phyloP scores from a whole-genome alignment of 116 monocot genomes.

The Iris pallida region DNA sequence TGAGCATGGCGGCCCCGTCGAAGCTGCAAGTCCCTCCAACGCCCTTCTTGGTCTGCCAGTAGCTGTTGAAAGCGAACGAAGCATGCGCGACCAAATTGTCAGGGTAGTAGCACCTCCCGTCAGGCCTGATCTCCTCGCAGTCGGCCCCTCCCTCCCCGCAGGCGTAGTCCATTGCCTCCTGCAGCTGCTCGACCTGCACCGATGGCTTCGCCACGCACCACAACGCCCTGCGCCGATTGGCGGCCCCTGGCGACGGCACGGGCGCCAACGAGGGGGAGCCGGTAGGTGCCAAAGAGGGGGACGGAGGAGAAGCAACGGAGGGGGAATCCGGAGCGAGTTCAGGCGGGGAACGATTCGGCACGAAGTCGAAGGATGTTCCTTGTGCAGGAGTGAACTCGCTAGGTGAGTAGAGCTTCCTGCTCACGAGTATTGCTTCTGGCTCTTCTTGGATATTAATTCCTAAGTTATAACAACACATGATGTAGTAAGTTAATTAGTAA shows the following conservation, averaged over 20 bases:
- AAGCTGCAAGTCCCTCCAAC: conserved; percentile 13
- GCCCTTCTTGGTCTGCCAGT: conserved; percentile 12
- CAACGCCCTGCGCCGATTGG: neutral
- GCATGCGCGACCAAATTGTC: neutral
- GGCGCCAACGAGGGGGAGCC: neutral
- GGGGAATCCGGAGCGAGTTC: neutral
- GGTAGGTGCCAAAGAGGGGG: neutral
- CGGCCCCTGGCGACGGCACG: neutral
- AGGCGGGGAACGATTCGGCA: neutral
- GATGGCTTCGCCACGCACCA: neutral
- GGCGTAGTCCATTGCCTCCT: neutral
- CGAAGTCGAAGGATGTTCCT: neutral
- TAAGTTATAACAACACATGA: too few relatives aligned
- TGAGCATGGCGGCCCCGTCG: conserved; percentile 9
- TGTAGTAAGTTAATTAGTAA: too few relatives aligned
- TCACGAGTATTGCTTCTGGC: neutral
- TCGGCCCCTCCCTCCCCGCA: neutral
- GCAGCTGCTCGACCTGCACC: neutral
- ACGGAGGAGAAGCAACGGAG: neutral
- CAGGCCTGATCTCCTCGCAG: neutral
- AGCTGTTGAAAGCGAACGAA: conserved; percentile 10
- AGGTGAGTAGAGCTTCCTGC: neutral
- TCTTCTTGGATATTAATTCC: too few relatives aligned
- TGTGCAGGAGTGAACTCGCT: neutral
- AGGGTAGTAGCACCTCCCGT: neutral